phyloP scores from a whole-genome alignment of 2,329 filamentous ascomycete species.

The Microsporum audouinii region DNA sequence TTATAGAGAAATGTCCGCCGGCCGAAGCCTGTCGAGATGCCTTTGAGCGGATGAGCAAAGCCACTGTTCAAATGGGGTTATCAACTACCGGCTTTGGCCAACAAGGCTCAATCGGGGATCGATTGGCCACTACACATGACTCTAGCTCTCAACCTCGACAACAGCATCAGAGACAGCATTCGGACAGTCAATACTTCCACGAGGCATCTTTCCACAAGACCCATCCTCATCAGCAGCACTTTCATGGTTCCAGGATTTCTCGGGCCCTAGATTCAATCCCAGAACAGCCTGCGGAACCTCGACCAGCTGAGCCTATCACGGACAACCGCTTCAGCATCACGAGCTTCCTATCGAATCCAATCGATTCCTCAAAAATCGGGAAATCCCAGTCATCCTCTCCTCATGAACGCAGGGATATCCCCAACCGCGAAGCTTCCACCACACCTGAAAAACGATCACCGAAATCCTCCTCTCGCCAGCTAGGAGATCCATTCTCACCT shows the following conservation, averaged over 20 bases:
- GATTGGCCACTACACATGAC: not conserved
- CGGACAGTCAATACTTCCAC: not conserved
- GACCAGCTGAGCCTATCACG: not conserved
- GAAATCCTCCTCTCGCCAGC: not conserved
- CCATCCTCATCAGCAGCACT: not conserved
- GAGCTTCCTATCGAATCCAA: not conserved
- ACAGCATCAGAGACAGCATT: not conserved
- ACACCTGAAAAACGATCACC: not conserved
- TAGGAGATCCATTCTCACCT: not conserved
- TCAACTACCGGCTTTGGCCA: slow-evolving; percentile 70
- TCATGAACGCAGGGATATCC: slow-evolving; percentile 1
- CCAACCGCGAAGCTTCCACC: not conserved
- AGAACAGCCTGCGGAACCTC: not conserved
- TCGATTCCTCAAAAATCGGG: not conserved
- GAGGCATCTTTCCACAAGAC: not conserved
- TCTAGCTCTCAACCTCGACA: not conserved
- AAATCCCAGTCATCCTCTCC: not conserved
- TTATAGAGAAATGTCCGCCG: slow-evolving; percentile 89
- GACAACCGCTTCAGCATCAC: slow-evolving; percentile 1
- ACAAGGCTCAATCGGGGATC: slow-evolving; percentile 14
- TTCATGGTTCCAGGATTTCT: not conserved
- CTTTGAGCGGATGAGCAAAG: slow-evolving; percentile 88
- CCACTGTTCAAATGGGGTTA: slow-evolving; percentile 89
- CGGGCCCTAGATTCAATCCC: not conserved
- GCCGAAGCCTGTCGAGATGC: slow-evolving; percentile 91